Evolutionary conservation across 352 stramenopile genomes (phyloP).

Genomic region (Globisporangium solare): DNA sequence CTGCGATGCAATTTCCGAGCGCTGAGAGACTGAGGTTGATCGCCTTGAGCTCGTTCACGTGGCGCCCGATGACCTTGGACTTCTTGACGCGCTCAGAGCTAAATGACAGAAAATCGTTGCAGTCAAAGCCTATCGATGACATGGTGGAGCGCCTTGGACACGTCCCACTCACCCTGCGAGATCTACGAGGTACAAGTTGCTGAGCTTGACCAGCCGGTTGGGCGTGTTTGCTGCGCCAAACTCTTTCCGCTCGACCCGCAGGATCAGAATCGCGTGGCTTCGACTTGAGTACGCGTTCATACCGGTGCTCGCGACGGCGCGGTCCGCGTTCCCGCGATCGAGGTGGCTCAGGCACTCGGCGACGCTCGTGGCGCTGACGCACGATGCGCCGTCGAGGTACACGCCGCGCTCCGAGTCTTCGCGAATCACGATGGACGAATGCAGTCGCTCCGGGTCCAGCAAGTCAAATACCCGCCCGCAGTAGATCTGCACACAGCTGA

Average conservation of each 20-base stretch:
- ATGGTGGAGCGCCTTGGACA: no score
- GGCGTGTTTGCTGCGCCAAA: conserved; percentile 10
- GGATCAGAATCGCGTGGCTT: conserved; percentile 83
- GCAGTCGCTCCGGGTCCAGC: conserved; percentile 34
- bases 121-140: background rate
- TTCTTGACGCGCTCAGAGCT: conserved; percentile 74
- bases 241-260: conserved; percentile 77
- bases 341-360: conserved; percentile 45
- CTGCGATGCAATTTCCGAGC: conserved; percentile 71
- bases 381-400: conserved; percentile 56
- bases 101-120: background rate
- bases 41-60: conserved; percentile 63
- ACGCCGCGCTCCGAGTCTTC: conserved; percentile 61
- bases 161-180: conserved; percentile 29
- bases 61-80: conserved; percentile 38
- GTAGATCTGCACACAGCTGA: conserved; percentile 82
- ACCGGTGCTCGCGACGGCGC: conserved; percentile 72
- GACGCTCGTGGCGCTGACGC: conserved; percentile 33
- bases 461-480: conserved; percentile 76
- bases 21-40: conserved; percentile 76
- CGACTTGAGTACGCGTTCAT: conserved; percentile 88
- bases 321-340: conserved; percentile 50
- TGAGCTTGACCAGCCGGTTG: conserved; percentile 46
- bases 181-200: conserved; percentile 62
- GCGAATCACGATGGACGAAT: conserved; percentile 48